Base-by-base conservation (phyloP, 768 basidiomycete species). In the Amanita polypyramis region DNA sequence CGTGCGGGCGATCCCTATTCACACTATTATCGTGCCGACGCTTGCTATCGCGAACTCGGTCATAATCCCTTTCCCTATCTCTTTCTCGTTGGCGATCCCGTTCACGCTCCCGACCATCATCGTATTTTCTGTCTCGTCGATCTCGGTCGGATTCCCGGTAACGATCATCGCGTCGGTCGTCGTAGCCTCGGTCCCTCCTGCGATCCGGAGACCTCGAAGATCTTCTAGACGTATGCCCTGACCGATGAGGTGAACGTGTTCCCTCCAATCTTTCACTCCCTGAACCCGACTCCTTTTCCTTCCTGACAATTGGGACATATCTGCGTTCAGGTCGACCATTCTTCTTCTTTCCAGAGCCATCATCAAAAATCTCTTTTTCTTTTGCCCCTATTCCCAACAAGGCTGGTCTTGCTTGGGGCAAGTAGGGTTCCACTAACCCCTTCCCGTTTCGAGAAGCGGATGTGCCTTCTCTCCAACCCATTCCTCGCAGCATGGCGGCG, bases 361-460 rank as follows among this genome's bases (percentile, higher is more conserved):
- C 80, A 49, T 89, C 84, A 4, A 77, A 72, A 0, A 76, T 71
- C 56, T 85, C 81, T 54, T 75, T 74, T 56, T 94, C 86, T 59
- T 96, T 98, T 2, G 96, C 96, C 2, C 96, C 94, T 23, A 99
- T 85, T 0, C 95, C 96, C 8, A 98, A 67, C 10, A 98, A 64
- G 0, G 92, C 82, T 0, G 95, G 93, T 12, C 96, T 75, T 2
- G 86, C 70, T 47, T 74, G 68, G 0, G 96, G 96, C 0, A 94
- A 65, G 60, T 90, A 93, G 1, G 93, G 84, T 55, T 91, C 79
- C 2, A 78, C 72, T 12, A 80, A 60, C 2, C 80, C 85, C 51
- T 77, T 73, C 12, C 79, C 73, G 7, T 76, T 80, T 37, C 76
- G 71, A 19, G 80, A 73, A 2, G 87, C 88, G 3, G 82, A 79